Percentiles rank a stretch among this genome's conserved stretches.
phyloP scores from a whole-genome alignment of 2,329 filamentous ascomycete species.

The Bipolaris victoriae region DNA sequence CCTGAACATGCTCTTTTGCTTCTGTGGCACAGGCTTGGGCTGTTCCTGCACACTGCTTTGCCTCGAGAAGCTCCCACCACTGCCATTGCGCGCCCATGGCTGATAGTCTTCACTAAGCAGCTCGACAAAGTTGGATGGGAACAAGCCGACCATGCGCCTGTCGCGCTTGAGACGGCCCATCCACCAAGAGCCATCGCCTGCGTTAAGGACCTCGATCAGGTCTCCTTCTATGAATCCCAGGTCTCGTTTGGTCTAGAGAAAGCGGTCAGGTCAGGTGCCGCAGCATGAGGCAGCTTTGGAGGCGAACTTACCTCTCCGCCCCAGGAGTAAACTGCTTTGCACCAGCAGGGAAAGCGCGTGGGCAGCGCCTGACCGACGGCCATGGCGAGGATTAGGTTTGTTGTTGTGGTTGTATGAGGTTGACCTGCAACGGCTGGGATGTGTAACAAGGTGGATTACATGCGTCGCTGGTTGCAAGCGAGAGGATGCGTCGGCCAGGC shows the following conservation, averaged over 20 bases:
- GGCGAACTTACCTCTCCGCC: constrained; percentile 69
- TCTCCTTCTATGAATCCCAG: constrained; percentile 97
- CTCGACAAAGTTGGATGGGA: constrained; percentile 97
- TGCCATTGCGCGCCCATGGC: constrained; percentile 69
- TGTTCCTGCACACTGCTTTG: constrained; percentile 56
- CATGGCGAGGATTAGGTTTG: constrained; percentile 44
- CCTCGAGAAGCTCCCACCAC: constrained; percentile 55
- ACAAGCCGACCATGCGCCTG: constrained; percentile 86
- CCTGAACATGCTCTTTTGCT: constrained; percentile 63
- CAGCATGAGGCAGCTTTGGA: constrained; percentile 9
- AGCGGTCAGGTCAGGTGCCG: constrained; percentile 28
- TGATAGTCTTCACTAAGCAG: constrained; percentile 84
- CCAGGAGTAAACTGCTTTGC: constrained; percentile 89
- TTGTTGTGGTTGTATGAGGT: constrained; percentile 8
- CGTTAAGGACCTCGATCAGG: constrained; percentile 96
- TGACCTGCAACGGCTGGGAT: constrained; percentile 28
- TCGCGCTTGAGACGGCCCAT: constrained; percentile 90
- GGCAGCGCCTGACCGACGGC: constrained; percentile 64
- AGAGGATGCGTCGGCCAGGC: constrained; percentile 10
- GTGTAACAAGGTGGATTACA: constrained; percentile 20
- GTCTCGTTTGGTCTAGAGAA: constrained; percentile 78
- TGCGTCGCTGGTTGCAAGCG: constrained; percentile 19
- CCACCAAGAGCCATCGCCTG: constrained; percentile 98
- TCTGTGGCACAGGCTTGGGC: constrained; percentile 52
- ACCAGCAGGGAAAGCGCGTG: constrained; percentile 87